Base-by-base conservation (phyloP, 768 basidiomycete genomes). In the Calocybe cyanea region DNA sequence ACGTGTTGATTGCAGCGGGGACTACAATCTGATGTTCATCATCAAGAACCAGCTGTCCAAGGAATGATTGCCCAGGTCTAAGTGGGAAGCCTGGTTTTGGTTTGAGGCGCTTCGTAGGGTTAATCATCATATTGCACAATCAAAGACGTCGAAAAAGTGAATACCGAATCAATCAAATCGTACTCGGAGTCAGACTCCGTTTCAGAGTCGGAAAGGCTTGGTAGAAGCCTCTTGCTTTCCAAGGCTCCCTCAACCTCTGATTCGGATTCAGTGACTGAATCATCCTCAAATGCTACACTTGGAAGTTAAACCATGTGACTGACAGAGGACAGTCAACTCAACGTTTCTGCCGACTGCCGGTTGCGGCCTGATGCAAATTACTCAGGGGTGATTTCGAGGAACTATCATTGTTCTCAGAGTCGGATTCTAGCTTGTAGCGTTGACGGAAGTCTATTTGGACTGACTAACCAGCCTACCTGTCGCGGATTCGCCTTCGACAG, bases 1-100 rank as follows among this genome's bases (percentile, higher is more conserved):
- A 90, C 0, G 83, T 81, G 62, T 94, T 95, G 56, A 96, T 84
- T 2, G 82, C 63, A 6, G 70, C 75, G 2, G 87, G 85, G 17
- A 89, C 76, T 50, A 69, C 69, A 17, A 80, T 69, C 24, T 66
- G 62, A 35, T 68, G 57, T 20, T 63, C 64, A 28, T 57, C 57
- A 46, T 82, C 78, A 9, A 91, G 68, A 21, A 78, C 56, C 15
- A 84, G 51, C 0, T 84, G 70, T 6, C 71, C 73, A 0, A 68
- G 64, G 8, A 45, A 48, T 17, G 53, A 54, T 51, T 83, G 79
- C 4, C 56, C 72, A 0, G 70, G 64, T 17, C 60, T 56, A 5
- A 81, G 67, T 4, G 71, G 68, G 45, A 86, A 81, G 6, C 69
- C 70, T 2, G 87, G 87, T 15, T 76, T 75, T 13, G 77, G 73